Percentiles rank a stretch among this genome's conserved stretches.
phyloP scores from a whole-genome alignment of 768 basidiomycete genomes.

The Amanita brunnescens region DNA sequence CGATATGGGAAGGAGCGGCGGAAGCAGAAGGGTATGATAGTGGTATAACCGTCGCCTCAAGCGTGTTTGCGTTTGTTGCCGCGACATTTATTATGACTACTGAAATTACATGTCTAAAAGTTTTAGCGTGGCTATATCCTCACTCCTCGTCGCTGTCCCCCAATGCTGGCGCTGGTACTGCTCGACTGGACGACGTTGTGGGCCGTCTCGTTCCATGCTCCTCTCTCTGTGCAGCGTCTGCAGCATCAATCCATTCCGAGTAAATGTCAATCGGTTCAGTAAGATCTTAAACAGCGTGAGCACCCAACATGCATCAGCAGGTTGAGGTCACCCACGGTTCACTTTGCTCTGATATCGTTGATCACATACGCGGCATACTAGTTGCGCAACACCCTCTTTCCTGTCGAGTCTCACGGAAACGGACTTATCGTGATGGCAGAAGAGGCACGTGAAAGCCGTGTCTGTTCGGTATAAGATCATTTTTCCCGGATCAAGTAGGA shows the following conservation, averaged over 20 bases:
- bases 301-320: conserved; percentile 4
- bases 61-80: conserved; percentile 21
- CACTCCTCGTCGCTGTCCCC: conserved; percentile 45
- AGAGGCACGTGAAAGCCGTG: conserved; percentile 77
- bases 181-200: conserved; percentile 51
- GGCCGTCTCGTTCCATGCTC: conserved; percentile 45
- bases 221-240: conserved; percentile 71
- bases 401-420: conserved; percentile 79
- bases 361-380: conserved; percentile 79
- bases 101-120: conserved; percentile 2
- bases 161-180: conserved; percentile 31
- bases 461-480: conserved; percentile 33
- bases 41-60: conserved; percentile 5
- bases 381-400: conserved; percentile 75
- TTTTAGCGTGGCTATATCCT: not conserved
- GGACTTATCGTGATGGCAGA: conserved; percentile 86
- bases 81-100: conserved; percentile 9
- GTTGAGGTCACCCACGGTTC: conserved; percentile 46
- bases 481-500: not conserved
- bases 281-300: conserved; percentile 43
- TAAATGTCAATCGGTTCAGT: conserved; percentile 87
- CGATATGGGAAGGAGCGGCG: conserved; percentile 10
- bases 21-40: conserved; percentile 11
- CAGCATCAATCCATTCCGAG: conserved; percentile 88
- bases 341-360: conserved; percentile 84